Conservation (phyloP, 495 filamentous ascomycete species). For the Aspergillus sclerotiicarbonarius region DNA sequence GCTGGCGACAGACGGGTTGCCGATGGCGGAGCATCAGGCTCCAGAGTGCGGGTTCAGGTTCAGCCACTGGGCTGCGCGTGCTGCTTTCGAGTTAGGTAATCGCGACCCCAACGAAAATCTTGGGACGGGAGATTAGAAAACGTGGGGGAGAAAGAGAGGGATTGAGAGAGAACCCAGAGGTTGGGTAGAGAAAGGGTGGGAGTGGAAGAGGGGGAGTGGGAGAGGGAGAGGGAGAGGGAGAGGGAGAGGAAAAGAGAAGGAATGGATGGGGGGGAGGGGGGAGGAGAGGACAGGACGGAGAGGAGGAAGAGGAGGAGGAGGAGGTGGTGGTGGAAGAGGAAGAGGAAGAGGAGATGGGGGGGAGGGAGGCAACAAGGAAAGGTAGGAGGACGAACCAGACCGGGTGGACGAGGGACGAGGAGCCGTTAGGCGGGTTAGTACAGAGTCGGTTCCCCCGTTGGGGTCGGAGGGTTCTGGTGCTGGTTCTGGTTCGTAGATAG, state of each 20-base stretch:
- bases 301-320: constrained; percentile 6
- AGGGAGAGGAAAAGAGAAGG: constrained; percentile 17
- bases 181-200: constrained; percentile 15
- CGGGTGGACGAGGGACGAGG: constrained; percentile 19
- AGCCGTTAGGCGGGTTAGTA: background rate
- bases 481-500: too few species aligned
- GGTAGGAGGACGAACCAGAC: background rate
- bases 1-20: constrained; percentile 20
- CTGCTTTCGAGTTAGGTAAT: constrained; percentile 20
- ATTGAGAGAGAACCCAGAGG: constrained; percentile 4
- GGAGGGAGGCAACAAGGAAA: background rate
- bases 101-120: constrained; percentile 7
- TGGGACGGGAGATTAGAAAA: constrained; percentile 12
- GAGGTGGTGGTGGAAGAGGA: constrained; percentile 17
- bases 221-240: constrained; percentile 12
- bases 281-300: constrained; percentile 17
- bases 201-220: constrained; percentile 15
- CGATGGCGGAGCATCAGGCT: constrained; percentile 30
- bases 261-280: constrained; percentile 17
- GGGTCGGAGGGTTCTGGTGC: constrained; percentile 10
- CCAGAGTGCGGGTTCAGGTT: constrained; percentile 22
- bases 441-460: constrained; percentile 3
- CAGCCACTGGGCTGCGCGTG: constrained; percentile 21
- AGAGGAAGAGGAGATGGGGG: constrained; percentile 6
- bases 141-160: constrained; percentile 9